Base-by-base conservation (phyloP, 176 grass and related monocot species). In the Carex littledalei region DNA sequence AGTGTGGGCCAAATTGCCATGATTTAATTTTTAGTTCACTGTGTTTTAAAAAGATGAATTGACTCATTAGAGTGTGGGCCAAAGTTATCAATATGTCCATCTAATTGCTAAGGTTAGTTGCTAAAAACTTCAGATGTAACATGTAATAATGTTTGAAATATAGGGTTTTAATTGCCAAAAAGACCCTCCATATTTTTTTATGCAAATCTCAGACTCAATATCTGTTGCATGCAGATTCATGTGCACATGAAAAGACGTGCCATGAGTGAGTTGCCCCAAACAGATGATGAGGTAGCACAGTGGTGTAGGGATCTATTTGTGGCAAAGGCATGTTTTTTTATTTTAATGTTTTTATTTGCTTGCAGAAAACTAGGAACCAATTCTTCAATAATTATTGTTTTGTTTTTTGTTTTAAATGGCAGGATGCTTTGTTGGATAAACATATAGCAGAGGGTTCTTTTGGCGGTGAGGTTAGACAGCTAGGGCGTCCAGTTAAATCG, bases 251-350 rank as follows among this genome's bases (percentile, higher is more conserved):
- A 95, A 79, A 90, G 91, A 0, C 96, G 87, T 82, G 78, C 88
- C 26, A 93, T 98, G 89, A 92, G 75, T 57, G 96, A 98, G 65
- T 73, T 95, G 85, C 96, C 96, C 57, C 80, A 89, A 82, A 88
- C 94, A 56, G 94, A 94, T 8, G 94, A 97, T 3, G 91, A 91
- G 76, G 88, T 97, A 78, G 86, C 94, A 65, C 90, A 97, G 77
- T 97, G 94, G 91, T 97, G 91, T 83, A 94, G 88, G 87, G 94
- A 97, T 77, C 77, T 95, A 77, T 98, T 98, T 81, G 88, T 98
- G 37, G 88, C 83, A 3, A 98, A 98, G 96, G 96, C 88, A 90
- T 43, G 68, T 34, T 72, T 39, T 39, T 55, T 15, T 47, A 72
- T 72, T 72, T 47, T 45, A 10, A 72, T 72, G 43, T 41, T 34